These are phyloP conservation scores for Pleurotus ostreatus DNA, from an alignment of 768 basidiomycete species.

Conservation along the genomic window DNA sequence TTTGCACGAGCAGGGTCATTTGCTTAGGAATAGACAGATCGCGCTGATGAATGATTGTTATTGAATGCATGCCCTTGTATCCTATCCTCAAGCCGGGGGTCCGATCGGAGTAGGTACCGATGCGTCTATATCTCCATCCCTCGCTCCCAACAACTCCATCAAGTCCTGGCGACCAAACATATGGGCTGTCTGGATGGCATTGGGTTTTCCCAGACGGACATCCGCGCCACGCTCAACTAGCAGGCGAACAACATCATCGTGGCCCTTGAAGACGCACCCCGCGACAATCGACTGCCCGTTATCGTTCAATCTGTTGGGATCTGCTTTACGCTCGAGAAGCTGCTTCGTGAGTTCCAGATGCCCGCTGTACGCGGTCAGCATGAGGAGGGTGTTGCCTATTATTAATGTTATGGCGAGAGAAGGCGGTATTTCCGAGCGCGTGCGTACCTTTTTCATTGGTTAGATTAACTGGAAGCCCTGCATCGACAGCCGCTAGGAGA, in stretches of 20 bases:
- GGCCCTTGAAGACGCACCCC: slow-evolving; percentile 74
- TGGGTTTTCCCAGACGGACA: slow-evolving; percentile 62
- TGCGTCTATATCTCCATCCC: slow-evolving; percentile 45
- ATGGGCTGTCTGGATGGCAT: slow-evolving; percentile 62
- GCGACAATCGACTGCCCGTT: slow-evolving; percentile 69
- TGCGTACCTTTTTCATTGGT: slow-evolving; percentile 63
- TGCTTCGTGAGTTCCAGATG: slow-evolving; percentile 49
- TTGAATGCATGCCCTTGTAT: too few species aligned
- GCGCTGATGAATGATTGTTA: too few species aligned
- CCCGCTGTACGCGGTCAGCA: slow-evolving; percentile 75
- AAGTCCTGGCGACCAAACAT: slow-evolving; percentile 63
- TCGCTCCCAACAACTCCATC: slow-evolving; percentile 53
- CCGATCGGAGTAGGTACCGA: slow-evolving; percentile 30
- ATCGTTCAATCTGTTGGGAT: slow-evolving; percentile 70
- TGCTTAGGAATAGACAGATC: too few species aligned
- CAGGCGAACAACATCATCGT: slow-evolving; percentile 57
- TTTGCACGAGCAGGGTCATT: too few species aligned
- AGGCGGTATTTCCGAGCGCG: neutral
- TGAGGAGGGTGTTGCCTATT: slow-evolving; percentile 72
- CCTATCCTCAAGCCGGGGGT: neutral
- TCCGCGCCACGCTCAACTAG: slow-evolving; percentile 57
- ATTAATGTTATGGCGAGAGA: neutral
- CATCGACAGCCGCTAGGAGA: slow-evolving; percentile 58
- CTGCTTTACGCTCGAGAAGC: slow-evolving; percentile 54
- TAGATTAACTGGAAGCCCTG: slow-evolving; percentile 68